phyloP scores from a whole-genome alignment of 2,329 filamentous ascomycete genomes.

The Apiospora sp. region DNA sequence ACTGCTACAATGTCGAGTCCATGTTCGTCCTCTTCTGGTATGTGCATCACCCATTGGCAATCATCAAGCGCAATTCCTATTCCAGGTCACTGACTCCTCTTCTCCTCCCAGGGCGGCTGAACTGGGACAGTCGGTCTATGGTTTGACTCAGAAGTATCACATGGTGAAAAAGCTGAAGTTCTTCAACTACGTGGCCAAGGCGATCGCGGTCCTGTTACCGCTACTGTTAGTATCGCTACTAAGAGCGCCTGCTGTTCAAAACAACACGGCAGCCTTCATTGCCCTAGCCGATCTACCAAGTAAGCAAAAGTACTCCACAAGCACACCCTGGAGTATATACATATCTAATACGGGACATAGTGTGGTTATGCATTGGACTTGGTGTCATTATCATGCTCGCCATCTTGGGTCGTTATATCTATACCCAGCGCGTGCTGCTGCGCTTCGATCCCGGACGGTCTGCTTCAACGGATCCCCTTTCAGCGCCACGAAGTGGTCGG shows the following conservation, averaged over 20 bases:
- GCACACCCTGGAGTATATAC: background rate
- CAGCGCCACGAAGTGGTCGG: background rate
- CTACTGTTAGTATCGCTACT: conserved; percentile 33
- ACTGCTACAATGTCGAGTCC: conserved; percentile 35
- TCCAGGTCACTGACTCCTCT: background rate
- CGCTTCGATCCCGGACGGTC: conserved; percentile 26
- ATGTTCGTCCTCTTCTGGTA: conserved; percentile 38
- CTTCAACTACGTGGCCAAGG: conserved; percentile 34
- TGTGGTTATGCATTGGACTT: conserved; percentile 33
- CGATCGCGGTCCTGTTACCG: conserved; percentile 33
- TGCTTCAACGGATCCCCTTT: conserved; percentile 11
- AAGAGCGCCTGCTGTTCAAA: conserved; percentile 29
- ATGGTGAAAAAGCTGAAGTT: conserved; percentile 30
- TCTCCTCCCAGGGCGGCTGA: conserved; percentile 31
- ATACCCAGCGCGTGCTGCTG: conserved; percentile 28
- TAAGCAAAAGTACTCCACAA: conserved; percentile 27
- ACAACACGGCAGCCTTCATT: conserved; percentile 30
- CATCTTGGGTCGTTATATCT: conserved; percentile 31
- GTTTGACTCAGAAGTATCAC: conserved; percentile 26
- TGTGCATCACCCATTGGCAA: conserved; percentile 19
- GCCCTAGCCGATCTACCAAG: conserved; percentile 35
- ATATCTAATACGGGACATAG: conserved; percentile 23
- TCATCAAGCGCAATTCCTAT: conserved; percentile 23
- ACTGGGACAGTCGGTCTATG: conserved; percentile 34
- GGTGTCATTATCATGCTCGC: conserved; percentile 31